phyloP scores from a whole-genome alignment of 768 basidiomycete genomes.

The Strobilomyces echinocephalus region DNA sequence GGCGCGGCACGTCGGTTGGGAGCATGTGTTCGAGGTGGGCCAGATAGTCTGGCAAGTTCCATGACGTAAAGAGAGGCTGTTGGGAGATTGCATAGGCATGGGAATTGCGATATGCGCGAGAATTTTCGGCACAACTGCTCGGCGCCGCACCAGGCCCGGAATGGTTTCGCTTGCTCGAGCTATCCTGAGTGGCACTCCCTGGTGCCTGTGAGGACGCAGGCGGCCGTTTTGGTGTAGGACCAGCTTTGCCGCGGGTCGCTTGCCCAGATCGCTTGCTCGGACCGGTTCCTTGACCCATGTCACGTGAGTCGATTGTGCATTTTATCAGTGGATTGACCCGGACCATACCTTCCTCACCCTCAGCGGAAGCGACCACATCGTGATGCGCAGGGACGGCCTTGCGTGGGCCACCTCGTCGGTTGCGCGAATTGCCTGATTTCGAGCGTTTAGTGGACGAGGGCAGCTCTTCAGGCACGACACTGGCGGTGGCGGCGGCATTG shows the following conservation, averaged over 20 bases:
- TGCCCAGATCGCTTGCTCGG: conserved; percentile 36
- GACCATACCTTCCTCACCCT: conserved; percentile 63
- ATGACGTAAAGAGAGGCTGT: conserved; percentile 75
- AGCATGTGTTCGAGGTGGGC: conserved; percentile 81
- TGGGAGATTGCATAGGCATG: conserved; percentile 78
- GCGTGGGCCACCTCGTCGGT: conserved; percentile 30
- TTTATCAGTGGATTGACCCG: conserved; percentile 5
- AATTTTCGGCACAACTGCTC: conserved; percentile 41
- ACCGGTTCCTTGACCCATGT: conserved; percentile 33
- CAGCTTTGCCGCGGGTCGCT: conserved; percentile 36
- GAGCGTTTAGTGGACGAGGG: conserved; percentile 34
- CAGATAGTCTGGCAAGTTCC: conserved; percentile 92
- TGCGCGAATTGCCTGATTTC: conserved; percentile 28
- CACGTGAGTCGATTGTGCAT: conserved; percentile 32
- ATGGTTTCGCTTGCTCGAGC: conserved; percentile 47
- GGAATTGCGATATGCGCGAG: conserved; percentile 70
- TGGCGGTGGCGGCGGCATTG: conserved; percentile 33
- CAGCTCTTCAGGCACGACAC: conserved; percentile 38
- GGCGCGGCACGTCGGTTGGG: conserved; percentile 68
- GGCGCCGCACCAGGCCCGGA: conserved; percentile 32
- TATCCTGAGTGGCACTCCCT: conserved; percentile 39
- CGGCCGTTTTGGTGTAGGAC: conserved; percentile 29
- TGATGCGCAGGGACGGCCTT: conserved; percentile 17
- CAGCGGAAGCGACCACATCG: conserved; percentile 31
- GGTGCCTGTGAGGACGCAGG: conserved; percentile 29